phyloP scores from a whole-genome alignment of 2,329 filamentous ascomycete species.

The Colletotrichum cereale region DNA sequence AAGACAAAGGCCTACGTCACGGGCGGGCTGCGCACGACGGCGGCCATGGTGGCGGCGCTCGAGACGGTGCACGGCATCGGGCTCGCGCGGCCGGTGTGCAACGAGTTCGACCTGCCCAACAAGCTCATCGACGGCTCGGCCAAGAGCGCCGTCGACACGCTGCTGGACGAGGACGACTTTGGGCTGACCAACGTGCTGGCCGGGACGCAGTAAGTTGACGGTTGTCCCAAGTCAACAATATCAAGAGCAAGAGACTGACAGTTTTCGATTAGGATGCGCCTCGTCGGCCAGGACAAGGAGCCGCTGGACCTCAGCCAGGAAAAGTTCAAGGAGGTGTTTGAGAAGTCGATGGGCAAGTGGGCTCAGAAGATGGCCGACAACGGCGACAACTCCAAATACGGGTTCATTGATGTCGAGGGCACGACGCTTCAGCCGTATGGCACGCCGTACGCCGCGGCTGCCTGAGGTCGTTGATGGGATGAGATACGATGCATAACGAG shows the following conservation, averaged over 20 bases:
- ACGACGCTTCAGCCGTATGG: conserved; percentile 50
- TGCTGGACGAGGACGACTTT: conserved; percentile 65
- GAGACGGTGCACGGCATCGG: conserved; percentile 71
- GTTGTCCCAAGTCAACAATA: too few species aligned
- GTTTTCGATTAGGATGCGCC: conserved; percentile 42
- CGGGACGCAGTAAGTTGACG: conserved; percentile 48
- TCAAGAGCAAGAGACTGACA: background rate
- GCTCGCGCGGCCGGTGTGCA: conserved; percentile 56
- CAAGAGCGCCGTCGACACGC: conserved; percentile 60
- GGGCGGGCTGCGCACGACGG: conserved; percentile 67
- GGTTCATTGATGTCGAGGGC: conserved; percentile 49
- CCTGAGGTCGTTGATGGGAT: background rate
- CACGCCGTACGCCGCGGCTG: conserved; percentile 11
- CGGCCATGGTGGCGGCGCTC: conserved; percentile 70
- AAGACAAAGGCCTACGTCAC: conserved; percentile 71
- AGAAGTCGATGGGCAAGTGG: conserved; percentile 49
- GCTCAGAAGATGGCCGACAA: conserved; percentile 47
- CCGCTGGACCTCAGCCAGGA: conserved; percentile 49
- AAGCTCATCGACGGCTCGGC: conserved; percentile 53
- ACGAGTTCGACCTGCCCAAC: conserved; percentile 49
- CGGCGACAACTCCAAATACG: conserved; percentile 48
- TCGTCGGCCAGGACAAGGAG: conserved; percentile 50
- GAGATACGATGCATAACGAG: background rate
- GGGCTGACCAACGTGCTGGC: conserved; percentile 48
- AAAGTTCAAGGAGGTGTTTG: conserved; percentile 48